Conservation (phyloP, 352 stramenopile genomes). For the Aphanomyces cochlioides region DNA sequence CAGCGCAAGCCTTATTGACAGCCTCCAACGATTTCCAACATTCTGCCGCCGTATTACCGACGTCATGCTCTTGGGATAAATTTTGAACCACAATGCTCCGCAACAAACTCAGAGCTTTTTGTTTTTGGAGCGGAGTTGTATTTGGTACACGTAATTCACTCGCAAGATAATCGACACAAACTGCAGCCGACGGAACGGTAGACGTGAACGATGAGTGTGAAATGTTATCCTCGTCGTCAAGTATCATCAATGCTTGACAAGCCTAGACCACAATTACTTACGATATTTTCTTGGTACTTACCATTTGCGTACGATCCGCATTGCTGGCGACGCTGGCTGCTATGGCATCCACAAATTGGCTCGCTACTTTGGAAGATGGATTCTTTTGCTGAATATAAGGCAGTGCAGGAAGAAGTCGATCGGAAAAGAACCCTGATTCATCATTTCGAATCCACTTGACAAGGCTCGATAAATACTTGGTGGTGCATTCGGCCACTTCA, state of each 20-base stretch:
- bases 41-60: conserved; percentile 38
- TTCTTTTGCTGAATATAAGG: neutral
- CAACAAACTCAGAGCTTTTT: neutral
- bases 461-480: conserved; percentile 34
- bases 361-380: neutral
- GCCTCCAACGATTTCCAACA: conserved; percentile 41
- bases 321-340: neutral
- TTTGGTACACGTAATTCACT: neutral
- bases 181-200: neutral
- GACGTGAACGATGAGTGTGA: neutral
- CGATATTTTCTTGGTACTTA: neutral
- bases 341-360: neutral
- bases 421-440: neutral
- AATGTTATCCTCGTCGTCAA: neutral
- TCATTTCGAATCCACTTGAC: conserved; percentile 25
- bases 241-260: neutral
- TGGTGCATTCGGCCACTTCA: conserved; percentile 48
- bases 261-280: neutral
- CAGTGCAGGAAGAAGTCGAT: conserved; percentile 27
- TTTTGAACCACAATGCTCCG: conserved; percentile 32
- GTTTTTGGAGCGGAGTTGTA: neutral
- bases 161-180: neutral
- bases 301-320: neutral
- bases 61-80: conserved; percentile 34
- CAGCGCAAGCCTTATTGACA: conserved; percentile 38